Conservation (phyloP, 768 basidiomycete genomes). For the Mycena olivaceomarginata region DNA sequence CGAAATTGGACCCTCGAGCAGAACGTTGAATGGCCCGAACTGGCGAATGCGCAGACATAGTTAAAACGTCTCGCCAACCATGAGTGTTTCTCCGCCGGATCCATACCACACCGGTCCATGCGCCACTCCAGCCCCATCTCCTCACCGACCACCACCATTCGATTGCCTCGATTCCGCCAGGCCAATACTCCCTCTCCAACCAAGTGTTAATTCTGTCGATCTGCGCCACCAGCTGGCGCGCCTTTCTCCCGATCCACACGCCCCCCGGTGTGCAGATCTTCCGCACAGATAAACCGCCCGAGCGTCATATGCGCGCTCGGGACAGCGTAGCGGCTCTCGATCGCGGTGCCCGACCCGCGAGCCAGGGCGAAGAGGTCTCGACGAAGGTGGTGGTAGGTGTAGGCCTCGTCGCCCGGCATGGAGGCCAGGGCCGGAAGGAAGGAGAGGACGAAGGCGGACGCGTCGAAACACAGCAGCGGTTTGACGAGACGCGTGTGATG, state of each 20-base stretch:
- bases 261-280: not conserved
- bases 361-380: not conserved
- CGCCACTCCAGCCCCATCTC: slow-evolving; percentile 21
- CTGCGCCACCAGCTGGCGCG: not conserved
- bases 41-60: too few relatives aligned
- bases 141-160: slow-evolving; percentile 11
- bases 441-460: not conserved
- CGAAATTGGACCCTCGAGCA: too few relatives aligned
- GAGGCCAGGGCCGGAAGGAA: not conserved
- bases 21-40: too few relatives aligned
- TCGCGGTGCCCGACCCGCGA: not conserved
- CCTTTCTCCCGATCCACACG: not conserved
- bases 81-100: slow-evolving; percentile 9
- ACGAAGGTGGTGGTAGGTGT: slow-evolving; percentile 14
- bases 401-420: not conserved
- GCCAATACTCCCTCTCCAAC: slow-evolving; percentile 3
- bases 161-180: not conserved
- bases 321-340: not conserved
- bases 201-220: slow-evolving; percentile 4
- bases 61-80: not conserved
- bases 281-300: slow-evolving; percentile 5
- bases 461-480: slow-evolving; percentile 2
- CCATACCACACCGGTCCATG: slow-evolving; percentile 12
- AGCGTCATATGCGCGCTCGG: slow-evolving; percentile 11
- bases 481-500: slow-evolving; percentile 5